Evolutionary conservation across 345 rosid genomes (phyloP).

Genomic region (Euphorbia pulcherrima): DNA sequence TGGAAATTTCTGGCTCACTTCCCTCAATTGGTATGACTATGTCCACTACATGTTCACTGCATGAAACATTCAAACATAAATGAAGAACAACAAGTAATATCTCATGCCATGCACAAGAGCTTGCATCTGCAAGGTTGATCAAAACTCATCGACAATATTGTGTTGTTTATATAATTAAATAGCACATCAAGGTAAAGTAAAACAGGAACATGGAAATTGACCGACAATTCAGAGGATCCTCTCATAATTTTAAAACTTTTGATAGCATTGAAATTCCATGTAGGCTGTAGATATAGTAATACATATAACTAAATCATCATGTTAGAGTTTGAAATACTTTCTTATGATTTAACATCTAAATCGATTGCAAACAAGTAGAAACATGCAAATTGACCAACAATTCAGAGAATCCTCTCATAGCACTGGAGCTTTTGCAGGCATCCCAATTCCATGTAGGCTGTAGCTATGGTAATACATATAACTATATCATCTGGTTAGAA

Average conservation of each 20-base stretch:
- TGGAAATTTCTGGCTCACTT: conserved; percentile 36
- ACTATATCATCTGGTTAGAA: background rate
- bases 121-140: background rate
- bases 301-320: background rate
- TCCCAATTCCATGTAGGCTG: too few relatives aligned
- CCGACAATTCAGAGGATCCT: background rate
- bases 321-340: background rate
- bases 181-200: background rate
- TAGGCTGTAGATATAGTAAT: background rate
- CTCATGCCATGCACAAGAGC: background rate
- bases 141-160: background rate
- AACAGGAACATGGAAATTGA: background rate
- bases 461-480: background rate
- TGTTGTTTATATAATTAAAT: conserved; percentile 5
- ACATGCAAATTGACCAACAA: background rate
- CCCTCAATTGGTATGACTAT: conserved; percentile 23
- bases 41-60: conserved; percentile 26
- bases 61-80: conserved; percentile 10
- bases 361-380: background rate
- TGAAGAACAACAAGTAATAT: background rate
- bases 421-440: background rate
- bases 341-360: background rate
- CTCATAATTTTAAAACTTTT: background rate
- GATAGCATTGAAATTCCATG: too few relatives aligned
- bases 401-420: background rate